phyloP scores from a whole-genome alignment of 768 basidiomycete genomes.

The Termitomyces sp. region DNA sequence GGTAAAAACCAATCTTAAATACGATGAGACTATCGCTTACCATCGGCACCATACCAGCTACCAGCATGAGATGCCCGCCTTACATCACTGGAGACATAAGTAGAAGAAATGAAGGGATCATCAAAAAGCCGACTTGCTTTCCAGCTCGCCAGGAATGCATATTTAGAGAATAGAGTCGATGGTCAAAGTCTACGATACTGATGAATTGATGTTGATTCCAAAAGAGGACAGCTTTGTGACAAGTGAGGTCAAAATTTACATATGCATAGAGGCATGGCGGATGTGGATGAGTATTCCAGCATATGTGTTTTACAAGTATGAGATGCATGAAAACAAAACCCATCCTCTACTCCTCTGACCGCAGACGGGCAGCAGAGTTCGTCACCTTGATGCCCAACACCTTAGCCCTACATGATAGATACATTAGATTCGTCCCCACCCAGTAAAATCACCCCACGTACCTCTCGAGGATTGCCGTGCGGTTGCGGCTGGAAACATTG shows the following conservation, averaged over 20 bases:
- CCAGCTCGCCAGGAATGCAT: conserved; percentile 15
- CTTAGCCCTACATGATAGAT: conserved; percentile 56
- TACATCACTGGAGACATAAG: conserved; percentile 11
- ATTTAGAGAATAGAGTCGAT: background rate
- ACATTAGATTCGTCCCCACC: conserved; percentile 7
- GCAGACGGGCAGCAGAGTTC: conserved; percentile 87
- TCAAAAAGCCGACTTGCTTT: conserved; percentile 13
- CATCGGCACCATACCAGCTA: conserved; percentile 80
- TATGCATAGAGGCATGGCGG: conserved; percentile 18
- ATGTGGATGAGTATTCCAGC: conserved; percentile 51
- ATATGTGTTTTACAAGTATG: conserved; percentile 53
- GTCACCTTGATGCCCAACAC: conserved; percentile 90
- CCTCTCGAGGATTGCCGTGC: conserved; percentile 87
- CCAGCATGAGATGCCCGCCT: conserved; percentile 81
- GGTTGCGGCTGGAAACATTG: conserved; percentile 94
- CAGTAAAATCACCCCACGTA: conserved; percentile 25
- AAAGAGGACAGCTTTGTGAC: conserved; percentile 1
- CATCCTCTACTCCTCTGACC: conserved; percentile 83
- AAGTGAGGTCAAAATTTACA: background rate
- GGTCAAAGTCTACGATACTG: background rate
- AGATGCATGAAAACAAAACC: conserved; percentile 33
- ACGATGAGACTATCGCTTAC: conserved; percentile 30
- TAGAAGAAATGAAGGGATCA: background rate
- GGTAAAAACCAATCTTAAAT: conserved; percentile 11
- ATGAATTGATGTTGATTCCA: conserved; percentile 1